These are phyloP conservation scores for Zymoseptoria ardabiliae DNA, from an alignment of 2,329 filamentous ascomycete genomes.

Conservation along the genomic window DNA sequence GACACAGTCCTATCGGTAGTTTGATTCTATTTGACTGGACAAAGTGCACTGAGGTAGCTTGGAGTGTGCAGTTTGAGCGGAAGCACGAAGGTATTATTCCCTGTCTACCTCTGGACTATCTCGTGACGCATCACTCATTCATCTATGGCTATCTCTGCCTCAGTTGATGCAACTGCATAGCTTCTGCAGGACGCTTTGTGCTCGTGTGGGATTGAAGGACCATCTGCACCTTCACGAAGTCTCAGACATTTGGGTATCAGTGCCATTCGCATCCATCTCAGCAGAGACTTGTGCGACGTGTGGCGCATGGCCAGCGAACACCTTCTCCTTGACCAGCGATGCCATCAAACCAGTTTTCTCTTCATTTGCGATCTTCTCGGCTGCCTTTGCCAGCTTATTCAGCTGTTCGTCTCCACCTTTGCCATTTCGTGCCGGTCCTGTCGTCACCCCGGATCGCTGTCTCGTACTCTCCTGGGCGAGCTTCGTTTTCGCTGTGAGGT, in stretches of 20 bases:
- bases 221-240: slow-evolving; percentile 1
- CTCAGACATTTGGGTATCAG: slow-evolving; percentile 27
- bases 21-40: too few species aligned
- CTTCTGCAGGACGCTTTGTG: neutral
- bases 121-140: neutral
- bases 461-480: slow-evolving; percentile 31
- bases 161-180: neutral
- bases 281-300: slow-evolving; percentile 10
- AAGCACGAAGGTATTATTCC: neutral
- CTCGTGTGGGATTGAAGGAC: neutral
- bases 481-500: slow-evolving; percentile 74
- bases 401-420: slow-evolving; percentile 42
- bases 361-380: slow-evolving; percentile 54
- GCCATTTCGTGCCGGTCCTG: slow-evolving; percentile 22
- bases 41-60: too few species aligned
- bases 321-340: slow-evolving; percentile 54
- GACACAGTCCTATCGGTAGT: too few species aligned
- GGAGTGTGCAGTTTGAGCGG: neutral
- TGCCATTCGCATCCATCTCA: slow-evolving; percentile 17
- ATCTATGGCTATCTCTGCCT: neutral
- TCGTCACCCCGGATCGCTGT: slow-evolving; percentile 18
- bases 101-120: neutral
- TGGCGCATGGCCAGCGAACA: slow-evolving; percentile 41
- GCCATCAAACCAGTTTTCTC: slow-evolving; percentile 58
- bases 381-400: slow-evolving; percentile 54